Percentiles rank a stretch among this genome's conserved stretches.
Conservation (phyloP, 495 filamentous ascomycete species). For the Penicillium ochrochloron region DNA sequence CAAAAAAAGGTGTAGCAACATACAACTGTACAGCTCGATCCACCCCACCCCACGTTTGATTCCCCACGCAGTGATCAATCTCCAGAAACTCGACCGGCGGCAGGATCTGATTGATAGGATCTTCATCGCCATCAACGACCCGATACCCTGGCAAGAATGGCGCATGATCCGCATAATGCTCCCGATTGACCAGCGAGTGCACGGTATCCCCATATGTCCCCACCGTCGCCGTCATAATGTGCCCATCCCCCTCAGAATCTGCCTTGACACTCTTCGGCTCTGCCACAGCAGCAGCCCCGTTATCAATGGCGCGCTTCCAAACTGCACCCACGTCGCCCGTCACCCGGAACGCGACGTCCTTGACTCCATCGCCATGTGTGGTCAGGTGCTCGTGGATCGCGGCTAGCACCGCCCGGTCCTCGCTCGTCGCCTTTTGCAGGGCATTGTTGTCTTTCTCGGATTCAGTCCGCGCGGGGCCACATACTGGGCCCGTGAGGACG, state of each 20-base stretch:
- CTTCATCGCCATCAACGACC: conserved; percentile 34
- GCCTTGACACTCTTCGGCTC: conserved; percentile 53
- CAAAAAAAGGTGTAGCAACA: conserved; percentile 9
- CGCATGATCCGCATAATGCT: conserved; percentile 55
- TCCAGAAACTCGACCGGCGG: conserved; percentile 63
- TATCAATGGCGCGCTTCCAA: conserved; percentile 64
- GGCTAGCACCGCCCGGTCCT: conserved; percentile 57
- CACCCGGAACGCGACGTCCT: conserved; percentile 81
- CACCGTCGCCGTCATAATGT: conserved; percentile 68
- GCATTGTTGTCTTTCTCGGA: conserved; percentile 22
- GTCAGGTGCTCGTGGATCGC: conserved; percentile 72
- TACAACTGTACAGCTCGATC: conserved; percentile 70
- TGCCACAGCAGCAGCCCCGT: conserved; percentile 63
- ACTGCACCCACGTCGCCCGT: conserved; percentile 67
- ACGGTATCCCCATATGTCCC: conserved; percentile 83
- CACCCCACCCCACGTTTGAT: conserved; percentile 81
- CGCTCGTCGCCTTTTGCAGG: conserved; percentile 11
- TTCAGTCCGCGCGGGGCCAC: conserved; percentile 43
- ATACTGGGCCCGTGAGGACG: conserved; percentile 74
- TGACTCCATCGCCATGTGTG: conserved; percentile 79
- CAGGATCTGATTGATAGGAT: conserved; percentile 48
- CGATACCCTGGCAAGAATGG: conserved; percentile 77
- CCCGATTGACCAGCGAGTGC: conserved; percentile 74
- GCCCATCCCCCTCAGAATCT: conserved; percentile 37
- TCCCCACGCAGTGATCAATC: conserved; percentile 88